A percentile compares a stretch with the other conserved stretches of the same genome.
Conservation (phyloP, 257 asterid species). For the Gentiana macrophylla region DNA sequence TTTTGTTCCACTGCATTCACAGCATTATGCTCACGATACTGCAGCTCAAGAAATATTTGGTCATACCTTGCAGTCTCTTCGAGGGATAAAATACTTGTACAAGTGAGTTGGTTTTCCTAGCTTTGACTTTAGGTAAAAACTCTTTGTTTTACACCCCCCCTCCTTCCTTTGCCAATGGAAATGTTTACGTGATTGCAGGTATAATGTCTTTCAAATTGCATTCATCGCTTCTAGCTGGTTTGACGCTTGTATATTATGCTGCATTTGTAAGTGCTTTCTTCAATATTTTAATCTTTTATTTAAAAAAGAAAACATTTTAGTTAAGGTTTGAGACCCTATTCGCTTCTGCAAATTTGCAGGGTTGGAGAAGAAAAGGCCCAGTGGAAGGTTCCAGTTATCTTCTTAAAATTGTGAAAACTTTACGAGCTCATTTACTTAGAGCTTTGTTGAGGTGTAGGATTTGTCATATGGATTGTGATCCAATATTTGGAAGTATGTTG, state of each 20-base stretch:
- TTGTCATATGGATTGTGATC: not conserved
- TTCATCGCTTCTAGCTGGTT: slow-evolving; percentile 78
- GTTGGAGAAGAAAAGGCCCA: slow-evolving; percentile 78
- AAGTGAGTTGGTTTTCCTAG: slow-evolving; percentile 43
- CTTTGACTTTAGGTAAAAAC: not conserved
- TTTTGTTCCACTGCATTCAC: slow-evolving; percentile 97
- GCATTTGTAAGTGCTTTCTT: slow-evolving; percentile 55
- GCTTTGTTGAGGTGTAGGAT: slow-evolving; percentile 4
- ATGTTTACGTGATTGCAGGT: slow-evolving; percentile 42
- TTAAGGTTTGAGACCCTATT: slow-evolving; percentile 10
- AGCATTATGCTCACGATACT: slow-evolving; percentile 88
- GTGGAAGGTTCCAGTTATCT: slow-evolving; percentile 84
- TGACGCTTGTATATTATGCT: slow-evolving; percentile 83
- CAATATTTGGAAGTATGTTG: slow-evolving; percentile 20
- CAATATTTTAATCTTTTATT: not conserved
- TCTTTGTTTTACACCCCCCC: not conserved
- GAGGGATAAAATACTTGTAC: slow-evolving; percentile 94
- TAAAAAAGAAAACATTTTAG: not conserved
- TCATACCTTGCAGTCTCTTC: slow-evolving; percentile 93
- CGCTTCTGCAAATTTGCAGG: slow-evolving; percentile 30
- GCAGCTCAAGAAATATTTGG: slow-evolving; percentile 99
- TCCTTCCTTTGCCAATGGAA: slow-evolving; percentile 1
- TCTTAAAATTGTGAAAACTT: slow-evolving; percentile 26
- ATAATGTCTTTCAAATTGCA: slow-evolving; percentile 89
- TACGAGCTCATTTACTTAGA: slow-evolving; percentile 13